Conservation (phyloP, 805 yeast genomes). For the Teunomyces gatunensis region DNA sequence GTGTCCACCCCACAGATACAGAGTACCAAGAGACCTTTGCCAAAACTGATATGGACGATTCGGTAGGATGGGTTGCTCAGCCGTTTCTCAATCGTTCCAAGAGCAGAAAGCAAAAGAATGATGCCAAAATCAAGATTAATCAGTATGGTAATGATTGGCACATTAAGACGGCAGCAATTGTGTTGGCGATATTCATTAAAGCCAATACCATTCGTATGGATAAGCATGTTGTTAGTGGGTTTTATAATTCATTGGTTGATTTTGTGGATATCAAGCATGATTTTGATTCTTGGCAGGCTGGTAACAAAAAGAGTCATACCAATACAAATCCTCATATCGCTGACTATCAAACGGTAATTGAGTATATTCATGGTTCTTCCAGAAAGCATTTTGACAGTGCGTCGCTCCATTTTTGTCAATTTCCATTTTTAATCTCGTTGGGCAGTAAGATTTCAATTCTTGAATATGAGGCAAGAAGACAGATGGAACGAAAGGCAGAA, state of each 20-base stretch:
- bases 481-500: slow-evolving; percentile 85
- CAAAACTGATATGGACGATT: slow-evolving; percentile 17
- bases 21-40: slow-evolving; percentile 23
- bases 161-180: slow-evolving; percentile 60
- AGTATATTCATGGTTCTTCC: slow-evolving; percentile 46
- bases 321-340: slow-evolving; percentile 11
- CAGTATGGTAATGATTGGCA: slow-evolving; percentile 85
- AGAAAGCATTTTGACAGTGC: slow-evolving; percentile 17
- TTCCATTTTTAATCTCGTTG: slow-evolving; percentile 75
- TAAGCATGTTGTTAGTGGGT: slow-evolving; percentile 38
- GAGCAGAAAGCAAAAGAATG: slow-evolving; percentile 5
- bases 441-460: slow-evolving; percentile 80
- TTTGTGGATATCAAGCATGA: slow-evolving; percentile 73
- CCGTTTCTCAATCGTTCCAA: background rate
- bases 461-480: slow-evolving; percentile 75
- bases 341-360: slow-evolving; percentile 42
- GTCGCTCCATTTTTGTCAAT: slow-evolving; percentile 69
- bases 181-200: slow-evolving; percentile 52
- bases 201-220: slow-evolving; percentile 45
- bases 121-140: slow-evolving; percentile 44
- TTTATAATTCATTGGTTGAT: slow-evolving; percentile 82
- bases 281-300: slow-evolving; percentile 78
- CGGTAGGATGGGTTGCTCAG: background rate
- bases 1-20: slow-evolving; percentile 6
- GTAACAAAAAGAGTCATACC: slow-evolving; percentile 17